Evolutionary conservation across 2,329 filamentous ascomycete species (phyloP), one percentile per base, ranked within the genome.

Genomic region (Aplosporella prunicola): DNA sequence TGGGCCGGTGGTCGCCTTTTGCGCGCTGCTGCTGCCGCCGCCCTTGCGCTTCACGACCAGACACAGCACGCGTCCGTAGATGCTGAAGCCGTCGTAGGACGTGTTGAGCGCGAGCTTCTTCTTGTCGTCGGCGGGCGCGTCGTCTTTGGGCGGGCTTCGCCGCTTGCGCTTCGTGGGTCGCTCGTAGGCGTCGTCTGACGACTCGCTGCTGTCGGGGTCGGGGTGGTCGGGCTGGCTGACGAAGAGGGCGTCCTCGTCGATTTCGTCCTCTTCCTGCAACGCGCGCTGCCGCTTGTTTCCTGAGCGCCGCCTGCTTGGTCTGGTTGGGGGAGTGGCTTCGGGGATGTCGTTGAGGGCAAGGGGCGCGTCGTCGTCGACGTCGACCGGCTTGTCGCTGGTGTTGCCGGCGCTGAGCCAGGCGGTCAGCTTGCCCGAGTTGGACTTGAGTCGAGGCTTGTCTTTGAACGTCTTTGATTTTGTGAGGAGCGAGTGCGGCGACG

Each of bases 41-140:
- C 67, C 71, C 46, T 78, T 80, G 43, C 81, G 78, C 56, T 81
- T 83, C 59, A 98, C 80, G 7, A 98, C 82, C 41, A 98, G 70
- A 60, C 88, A 96, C 17, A 98, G 68, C 31, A 94, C 86, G 48
- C 86, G 82, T 9, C 91, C 87, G 62, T 94, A 93, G 53, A 98
- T 95, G 50, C 82, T 84, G 62, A 96, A 96, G 7, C 91, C 89
- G 52, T 96, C 87, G 61, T 96, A 98, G 10, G 78, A 80, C 17
- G 89, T 91, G 44, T 82, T 80, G 66, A 95, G 75, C 14, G 74
- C 76, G 49, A 93, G 64, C 59, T 95, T 96, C 67, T 98, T 95
- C 64, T 95, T 93, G 52, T 93, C 82, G 40, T 82, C 78, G 62
- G 93, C 41, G 3, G 35, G 32, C 15, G 17, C 39, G 15, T 36